Evolutionary conservation across 208 protist species (phyloP).

Genomic region (Balamuthia mandrillaris): DNA sequence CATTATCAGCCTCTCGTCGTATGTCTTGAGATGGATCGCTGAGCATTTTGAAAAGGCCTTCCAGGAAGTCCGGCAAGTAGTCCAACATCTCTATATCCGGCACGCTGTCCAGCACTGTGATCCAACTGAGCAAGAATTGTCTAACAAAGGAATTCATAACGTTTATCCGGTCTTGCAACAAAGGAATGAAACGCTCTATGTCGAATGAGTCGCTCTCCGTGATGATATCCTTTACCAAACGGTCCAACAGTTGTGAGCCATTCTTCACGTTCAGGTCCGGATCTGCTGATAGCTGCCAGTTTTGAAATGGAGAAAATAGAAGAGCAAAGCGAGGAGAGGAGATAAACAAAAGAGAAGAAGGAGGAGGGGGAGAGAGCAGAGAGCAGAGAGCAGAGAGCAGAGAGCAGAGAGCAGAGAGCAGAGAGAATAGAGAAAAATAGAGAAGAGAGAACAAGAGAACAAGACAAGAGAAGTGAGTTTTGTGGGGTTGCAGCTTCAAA

Average conservation of each 20-base stretch:
- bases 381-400: too few relatives aligned
- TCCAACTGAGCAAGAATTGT: conserved; percentile 60
- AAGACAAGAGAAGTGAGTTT: too few relatives aligned
- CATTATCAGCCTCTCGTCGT: conserved; percentile 48
- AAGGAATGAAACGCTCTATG: conserved; percentile 47
- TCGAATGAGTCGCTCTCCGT: conserved; percentile 69
- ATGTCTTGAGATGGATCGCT: conserved; percentile 59
- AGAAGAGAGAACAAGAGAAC: too few relatives aligned
- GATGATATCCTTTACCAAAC: conserved; percentile 77
- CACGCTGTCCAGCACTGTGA: conserved; percentile 75
- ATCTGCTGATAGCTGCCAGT: conserved; percentile 69
- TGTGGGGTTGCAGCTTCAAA: too few relatives aligned
- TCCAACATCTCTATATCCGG: conserved; percentile 78
- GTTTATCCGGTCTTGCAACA: neutral
- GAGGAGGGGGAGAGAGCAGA: too few relatives aligned
- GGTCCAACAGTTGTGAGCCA: conserved; percentile 73
- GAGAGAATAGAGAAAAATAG: too few relatives aligned
- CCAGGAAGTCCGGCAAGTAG: conserved; percentile 73
- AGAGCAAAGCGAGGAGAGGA: neutral
- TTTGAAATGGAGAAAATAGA: neutral
- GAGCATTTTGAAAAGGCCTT: conserved; percentile 69
- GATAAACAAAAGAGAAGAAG: neutral
- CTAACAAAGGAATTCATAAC: neutral
- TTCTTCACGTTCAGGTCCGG: conserved; percentile 74
- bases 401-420: too few relatives aligned